Base-by-base conservation (phyloP, 2,329 filamentous ascomycete species). In the Microsporum ferrugineum region DNA sequence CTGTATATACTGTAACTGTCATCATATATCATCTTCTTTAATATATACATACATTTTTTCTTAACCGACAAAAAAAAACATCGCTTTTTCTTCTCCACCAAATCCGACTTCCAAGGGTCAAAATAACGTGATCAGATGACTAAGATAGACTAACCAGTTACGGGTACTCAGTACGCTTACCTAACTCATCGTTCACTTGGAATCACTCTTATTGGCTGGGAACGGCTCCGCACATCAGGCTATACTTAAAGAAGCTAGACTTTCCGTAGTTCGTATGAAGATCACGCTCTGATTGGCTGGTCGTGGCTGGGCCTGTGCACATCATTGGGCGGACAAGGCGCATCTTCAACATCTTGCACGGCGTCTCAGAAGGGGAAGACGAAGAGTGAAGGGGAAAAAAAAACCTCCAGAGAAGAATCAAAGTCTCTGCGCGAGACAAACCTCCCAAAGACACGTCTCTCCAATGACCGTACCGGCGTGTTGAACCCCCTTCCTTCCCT, bases 371-470 rank as follows among this genome's bases (percentile, higher is more conserved):
- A 31, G 27, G 27, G 49, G 23, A 12, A 51, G 45, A 31, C 7
- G 23, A 51, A 23, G 17, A 23, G 17, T 23, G 45, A 27, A 51
- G 12, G 23, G 10, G 27, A 17, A 31, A 23, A 8, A 27, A 17
- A 51, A 23, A 51, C 17, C 33, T 31, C 7, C 17, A 53, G 31
- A 34, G 31, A n/a, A n/a, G 12, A 53, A 12, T 10, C 17, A 33
- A 31, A 33, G 27, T 34, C 49, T 53, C 49, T 53, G 49, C 49
- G 49, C 29, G 31, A 53, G 17, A 53, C 29, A 53, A 34, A 4
- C 27, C 49, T 51, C 47, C 29, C 27, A 34, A 33, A 53, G 49
- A 53, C 49, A 53, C 49, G 49, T 53, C 49, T 53, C 49, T 53
- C 49, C 49, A 53, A n/a, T 53, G 29, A n/a, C 49, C 49, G 49